Conservation (phyloP, 345 rosid genomes). For the Gossypium stocksii region DNA sequence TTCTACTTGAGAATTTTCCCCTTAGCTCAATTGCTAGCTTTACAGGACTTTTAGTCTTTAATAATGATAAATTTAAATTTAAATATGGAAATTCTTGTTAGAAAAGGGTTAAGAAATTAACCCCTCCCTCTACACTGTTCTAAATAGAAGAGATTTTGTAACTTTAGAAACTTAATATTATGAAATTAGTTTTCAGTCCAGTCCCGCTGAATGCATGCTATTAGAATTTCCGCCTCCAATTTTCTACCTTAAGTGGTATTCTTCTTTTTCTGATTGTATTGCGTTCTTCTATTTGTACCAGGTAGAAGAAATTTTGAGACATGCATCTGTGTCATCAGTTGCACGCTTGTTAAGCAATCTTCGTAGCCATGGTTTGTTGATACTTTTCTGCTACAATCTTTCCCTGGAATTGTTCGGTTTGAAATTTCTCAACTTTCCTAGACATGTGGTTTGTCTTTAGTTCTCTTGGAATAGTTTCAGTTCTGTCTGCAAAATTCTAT, state of each 20-base stretch:
- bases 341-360: constrained; percentile 62
- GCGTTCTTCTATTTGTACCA: constrained; percentile 23
- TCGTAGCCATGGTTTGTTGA: constrained; percentile 63
- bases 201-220: background rate
- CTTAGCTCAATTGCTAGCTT: no score
- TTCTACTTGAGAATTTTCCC: no score
- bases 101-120: no score
- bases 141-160: background rate
- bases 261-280: background rate
- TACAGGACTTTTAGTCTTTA: no score
- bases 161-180: background rate
- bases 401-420: no score
- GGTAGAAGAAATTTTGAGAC: constrained; percentile 74
- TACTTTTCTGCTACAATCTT: no score
- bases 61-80: no score
- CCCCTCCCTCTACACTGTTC: background rate
- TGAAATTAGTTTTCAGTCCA: background rate
- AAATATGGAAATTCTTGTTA: no score
- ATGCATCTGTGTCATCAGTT: constrained; percentile 52
- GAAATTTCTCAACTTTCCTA: no score
- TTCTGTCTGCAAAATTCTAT: no score
- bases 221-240: background rate
- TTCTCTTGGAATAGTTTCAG: no score
- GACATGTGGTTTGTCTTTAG: no score
- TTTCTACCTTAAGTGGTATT: background rate